Evolutionary conservation across 106 monocot species (phyloP).

Genomic region (Cymbidium sinense): DNA sequence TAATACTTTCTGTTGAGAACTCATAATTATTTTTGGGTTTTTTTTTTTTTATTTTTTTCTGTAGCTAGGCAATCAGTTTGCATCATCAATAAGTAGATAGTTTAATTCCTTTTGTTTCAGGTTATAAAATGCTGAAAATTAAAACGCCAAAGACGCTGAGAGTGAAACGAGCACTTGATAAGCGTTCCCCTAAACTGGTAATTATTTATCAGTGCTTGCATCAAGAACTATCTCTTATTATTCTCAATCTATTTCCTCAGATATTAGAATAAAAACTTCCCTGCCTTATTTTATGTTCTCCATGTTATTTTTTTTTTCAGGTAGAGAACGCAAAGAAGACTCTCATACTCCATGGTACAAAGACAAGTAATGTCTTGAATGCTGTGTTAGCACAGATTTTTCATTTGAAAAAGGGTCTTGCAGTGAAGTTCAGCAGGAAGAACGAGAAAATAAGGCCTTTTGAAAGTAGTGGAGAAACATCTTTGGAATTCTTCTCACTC

Average conservation of each 20-base stretch:
- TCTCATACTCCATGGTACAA: constrained; percentile 85
- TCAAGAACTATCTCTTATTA: not conserved
- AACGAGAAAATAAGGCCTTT: constrained; percentile 83
- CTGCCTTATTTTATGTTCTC: not conserved
- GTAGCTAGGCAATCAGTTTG: too few species aligned
- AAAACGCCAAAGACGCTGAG: constrained; percentile 60
- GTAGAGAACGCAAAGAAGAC: constrained; percentile 84
- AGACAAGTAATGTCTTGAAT: constrained; percentile 64
- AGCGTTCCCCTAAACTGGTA: constrained; percentile 77
- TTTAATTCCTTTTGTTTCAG: not conserved
- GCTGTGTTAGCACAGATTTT: constrained; percentile 51
- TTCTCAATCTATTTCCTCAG: not conserved
- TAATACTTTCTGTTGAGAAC: too few species aligned
- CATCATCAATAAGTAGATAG: not conserved
- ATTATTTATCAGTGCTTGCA: not conserved
- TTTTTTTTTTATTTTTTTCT: too few species aligned
- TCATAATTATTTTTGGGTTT: too few species aligned
- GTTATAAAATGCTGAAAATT: constrained; percentile 46
- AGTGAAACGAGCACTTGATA: constrained; percentile 55
- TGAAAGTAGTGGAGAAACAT: constrained; percentile 71
- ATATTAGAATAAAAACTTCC: not conserved
- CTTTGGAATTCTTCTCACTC: constrained; percentile 77
- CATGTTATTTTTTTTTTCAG: constrained; percentile 18
- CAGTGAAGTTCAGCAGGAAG: constrained; percentile 59
- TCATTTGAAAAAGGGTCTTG: constrained; percentile 64